Evolutionary conservation across 768 basidiomycete genomes (phyloP), one percentile per base, ranked within the genome.

Genomic region (Galerina marginata): DNA sequence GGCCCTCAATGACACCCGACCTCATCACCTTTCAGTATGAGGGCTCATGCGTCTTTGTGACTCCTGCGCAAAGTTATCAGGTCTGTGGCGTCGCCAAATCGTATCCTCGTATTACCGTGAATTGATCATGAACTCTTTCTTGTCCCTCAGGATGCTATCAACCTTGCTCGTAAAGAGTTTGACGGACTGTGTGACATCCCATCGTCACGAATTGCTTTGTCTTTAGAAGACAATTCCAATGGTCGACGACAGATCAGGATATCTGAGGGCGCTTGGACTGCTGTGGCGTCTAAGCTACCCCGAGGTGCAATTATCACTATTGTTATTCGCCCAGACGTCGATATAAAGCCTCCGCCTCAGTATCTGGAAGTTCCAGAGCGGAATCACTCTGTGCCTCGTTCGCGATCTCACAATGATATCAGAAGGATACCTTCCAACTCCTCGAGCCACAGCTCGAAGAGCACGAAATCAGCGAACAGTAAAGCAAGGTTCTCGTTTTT

Each of bases 281-380:
- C 60, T 2, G 71, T 84, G 4, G 63, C 78, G 10, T 59, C 75
- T 1, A 74, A 76, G 54, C 65, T 87, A 53, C 52, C 77, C 6
- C 74, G 78, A 16, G 83, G 80, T 26, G 82, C 85, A 49, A 72
- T 86, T 62, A 74, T 87, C 54, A 79, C 84, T 54, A 72, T 87
- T 1, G 62, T 65, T 20, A 63, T 83, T 1, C 71, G 73, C 15
- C 76, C 78, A 0, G 71, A 76, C 33, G 67, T 74, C 49, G 67
- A 73, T 4, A 51, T 52, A 36, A 71, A 69, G 44, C 68, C 67
- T 4, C 64, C 71, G 9, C 84, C 84, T 5, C 71, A 71, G 6
- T 85, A 85, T 59, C 71, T 79, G 20, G 79, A 80, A 26, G 69
- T 79, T 68, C 33, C 64, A 33, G 29, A 33, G 2, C 29, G 29